Base-by-base conservation (phyloP, 2,329 filamentous ascomycete species). In the Dactylellina parvicollis region DNA sequence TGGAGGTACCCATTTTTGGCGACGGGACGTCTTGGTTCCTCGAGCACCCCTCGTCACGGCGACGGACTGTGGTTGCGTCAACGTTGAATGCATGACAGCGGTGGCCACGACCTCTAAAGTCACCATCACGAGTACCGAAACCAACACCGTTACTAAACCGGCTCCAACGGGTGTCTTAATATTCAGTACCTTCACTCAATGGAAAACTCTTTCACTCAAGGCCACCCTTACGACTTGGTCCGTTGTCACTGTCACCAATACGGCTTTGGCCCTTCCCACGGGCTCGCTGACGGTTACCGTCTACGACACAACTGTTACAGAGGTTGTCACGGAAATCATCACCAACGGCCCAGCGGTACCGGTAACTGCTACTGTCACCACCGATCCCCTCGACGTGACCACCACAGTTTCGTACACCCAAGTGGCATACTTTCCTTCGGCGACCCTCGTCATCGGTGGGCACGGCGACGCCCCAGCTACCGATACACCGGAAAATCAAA, bases 51-150 rank as follows among this genome's bases (percentile, higher is more conserved):
- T 47, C 16, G 32, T 56, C 22, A 66, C 61, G 1, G 12, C 24
- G 9, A 49, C 47, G 1, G 61, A 66, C 22, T 66, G 50, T n/a
- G 22, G 44, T 14, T 66, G 50, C 18, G 30, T 40, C 14, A 66
- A 66, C 32, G 50, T 56, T 14, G 49, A 56, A 36, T 66, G 61
- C 40, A 66, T 66, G 50, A 66, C 61, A 4, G 61, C 61, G 8
- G 61, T 66, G 2, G 50, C 50, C 10, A 49, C 40, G n/a, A 66
- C 61, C 9, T 26, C 36, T n/a, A 66, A 66, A n/a, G 50, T 50
- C 20, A 66, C 61, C 2, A 38, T 66, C 30, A 66, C 61, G 12
- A 56, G 38, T 20, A 26, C 34, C 8, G 54, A 50, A 3, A 56
- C 50, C 10, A 46, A 42, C 16, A 44, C 44, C 1, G 9, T 47